phyloP scores from a whole-genome alignment of 768 basidiomycete species.

The Cyathus striatus region DNA sequence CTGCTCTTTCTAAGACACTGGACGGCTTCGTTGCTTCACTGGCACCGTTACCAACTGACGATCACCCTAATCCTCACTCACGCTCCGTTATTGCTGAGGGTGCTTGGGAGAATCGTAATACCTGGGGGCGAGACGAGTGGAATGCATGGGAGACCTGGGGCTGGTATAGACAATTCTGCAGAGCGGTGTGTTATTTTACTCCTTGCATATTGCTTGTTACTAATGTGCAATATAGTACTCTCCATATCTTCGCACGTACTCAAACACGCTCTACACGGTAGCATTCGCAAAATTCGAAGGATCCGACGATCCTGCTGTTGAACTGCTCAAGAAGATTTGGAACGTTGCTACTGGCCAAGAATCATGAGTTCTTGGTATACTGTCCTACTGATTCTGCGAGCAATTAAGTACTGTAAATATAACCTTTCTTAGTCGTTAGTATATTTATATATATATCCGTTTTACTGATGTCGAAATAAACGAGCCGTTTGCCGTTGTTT shows the following conservation, averaged over 20 bases:
- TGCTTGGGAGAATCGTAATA: conserved; percentile 65
- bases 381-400: too few relatives aligned
- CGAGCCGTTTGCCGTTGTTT: too few relatives aligned
- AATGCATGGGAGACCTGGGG: conserved; percentile 84
- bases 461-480: too few relatives aligned
- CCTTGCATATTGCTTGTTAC: background rate
- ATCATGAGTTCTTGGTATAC: conserved; percentile 6
- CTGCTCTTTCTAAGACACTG: conserved; percentile 64
- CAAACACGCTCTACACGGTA: conserved; percentile 63
- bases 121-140: conserved; percentile 76
- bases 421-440: too few relatives aligned
- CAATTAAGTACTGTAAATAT: too few relatives aligned
- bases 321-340: conserved; percentile 64
- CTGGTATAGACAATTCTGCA: conserved; percentile 88
- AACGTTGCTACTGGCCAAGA: conserved; percentile 64
- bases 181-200: conserved; percentile 49
- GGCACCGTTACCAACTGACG: conserved; percentile 33
- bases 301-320: conserved; percentile 49
- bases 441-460: too few relatives aligned
- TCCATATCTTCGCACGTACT: conserved; percentile 72
- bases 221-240: conserved; percentile 56
- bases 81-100: conserved; percentile 56
- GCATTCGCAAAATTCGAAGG: conserved; percentile 64
- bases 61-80: conserved; percentile 44
- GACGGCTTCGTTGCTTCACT: conserved; percentile 72